A percentile compares a stretch with the other conserved stretches of the same genome.
Conservation (phyloP, 2,329 filamentous ascomycete species). For the Fusarium sacchari region DNA sequence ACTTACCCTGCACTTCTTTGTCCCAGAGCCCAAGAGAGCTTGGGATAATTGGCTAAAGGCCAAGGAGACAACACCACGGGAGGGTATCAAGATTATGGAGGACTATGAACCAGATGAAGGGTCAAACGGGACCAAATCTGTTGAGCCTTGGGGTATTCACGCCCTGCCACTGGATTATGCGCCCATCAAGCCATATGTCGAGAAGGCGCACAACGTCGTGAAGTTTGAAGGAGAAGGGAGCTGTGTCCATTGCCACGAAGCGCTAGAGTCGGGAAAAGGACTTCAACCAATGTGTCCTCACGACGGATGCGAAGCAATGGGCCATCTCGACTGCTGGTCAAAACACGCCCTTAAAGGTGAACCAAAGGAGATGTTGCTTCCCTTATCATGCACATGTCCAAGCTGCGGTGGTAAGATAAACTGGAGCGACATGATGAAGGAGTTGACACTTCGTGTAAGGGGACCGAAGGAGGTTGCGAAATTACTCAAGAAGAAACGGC, state of each 20-base stretch:
- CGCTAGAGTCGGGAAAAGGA: slow-evolving; percentile 58
- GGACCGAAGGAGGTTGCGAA: slow-evolving; percentile 76
- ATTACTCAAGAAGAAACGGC: slow-evolving; percentile 66
- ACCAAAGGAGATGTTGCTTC: slow-evolving; percentile 64
- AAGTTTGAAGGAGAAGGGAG: slow-evolving; percentile 65
- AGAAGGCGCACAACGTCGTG: slow-evolving; percentile 64
- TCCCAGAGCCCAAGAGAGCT: slow-evolving; percentile 70
- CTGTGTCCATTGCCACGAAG: slow-evolving; percentile 63
- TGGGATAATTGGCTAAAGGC: slow-evolving; percentile 72
- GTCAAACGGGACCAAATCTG: not conserved
- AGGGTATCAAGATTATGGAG: slow-evolving; percentile 62
- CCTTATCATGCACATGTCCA: slow-evolving; percentile 76
- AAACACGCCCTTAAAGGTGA: slow-evolving; percentile 57
- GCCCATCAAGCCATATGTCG: slow-evolving; percentile 62
- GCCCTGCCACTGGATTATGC: slow-evolving; percentile 66
- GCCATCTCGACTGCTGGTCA: slow-evolving; percentile 70
- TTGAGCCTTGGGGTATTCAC: slow-evolving; percentile 59
- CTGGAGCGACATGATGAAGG: slow-evolving; percentile 85
- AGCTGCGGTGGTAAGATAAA: slow-evolving; percentile 68
- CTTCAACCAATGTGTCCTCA: slow-evolving; percentile 68
- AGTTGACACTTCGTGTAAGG: slow-evolving; percentile 78
- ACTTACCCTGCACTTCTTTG: slow-evolving; percentile 82
- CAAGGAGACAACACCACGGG: slow-evolving; percentile 58
- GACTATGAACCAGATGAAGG: slow-evolving; percentile 58
- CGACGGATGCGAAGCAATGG: slow-evolving; percentile 63